Evolutionary conservation across 768 basidiomycete species (phyloP).

Genomic region (Amanita subjunquillea): DNA sequence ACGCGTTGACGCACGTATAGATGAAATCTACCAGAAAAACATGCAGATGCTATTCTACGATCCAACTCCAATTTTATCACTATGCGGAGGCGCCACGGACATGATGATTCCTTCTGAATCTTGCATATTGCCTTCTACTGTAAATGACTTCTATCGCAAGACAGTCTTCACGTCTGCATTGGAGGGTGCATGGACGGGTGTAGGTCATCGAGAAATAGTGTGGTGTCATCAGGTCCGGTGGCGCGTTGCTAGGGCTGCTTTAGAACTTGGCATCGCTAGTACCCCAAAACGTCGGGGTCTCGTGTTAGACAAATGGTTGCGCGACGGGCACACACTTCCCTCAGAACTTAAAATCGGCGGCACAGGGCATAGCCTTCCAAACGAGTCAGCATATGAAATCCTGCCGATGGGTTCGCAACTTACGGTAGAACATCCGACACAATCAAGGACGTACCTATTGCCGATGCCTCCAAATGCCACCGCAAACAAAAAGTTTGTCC

Average conservation of each 20-base stretch:
- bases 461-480: constrained; percentile 23
- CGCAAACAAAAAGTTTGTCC: constrained; percentile 25
- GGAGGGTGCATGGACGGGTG: constrained; percentile 90
- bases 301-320: constrained; percentile 57
- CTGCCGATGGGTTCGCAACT: constrained; percentile 29
- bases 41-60: constrained; percentile 26
- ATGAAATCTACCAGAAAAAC: constrained; percentile 54
- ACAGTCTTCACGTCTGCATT: constrained; percentile 81
- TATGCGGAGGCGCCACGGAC: constrained; percentile 91
- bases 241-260: constrained; percentile 69
- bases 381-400: constrained; percentile 21
- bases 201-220: constrained; percentile 93
- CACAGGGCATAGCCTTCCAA: constrained; percentile 4
- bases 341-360: constrained; percentile 7
- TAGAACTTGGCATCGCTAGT: constrained; percentile 46
- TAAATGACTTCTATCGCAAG: constrained; percentile 29
- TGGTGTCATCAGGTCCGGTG: constrained; percentile 98
- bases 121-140: constrained; percentile 45
- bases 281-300: constrained; percentile 17
- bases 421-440: constrained; percentile 30
- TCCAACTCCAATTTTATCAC: constrained; percentile 63
- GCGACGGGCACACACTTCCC: constrained; percentile 45
- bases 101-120: constrained; percentile 88
- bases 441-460: constrained; percentile 38
- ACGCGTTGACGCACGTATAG: constrained; percentile 74